Evolutionary conservation across 2,329 filamentous ascomycete species (phyloP).

Genomic region (Colletotrichum chrysophilum): DNA sequence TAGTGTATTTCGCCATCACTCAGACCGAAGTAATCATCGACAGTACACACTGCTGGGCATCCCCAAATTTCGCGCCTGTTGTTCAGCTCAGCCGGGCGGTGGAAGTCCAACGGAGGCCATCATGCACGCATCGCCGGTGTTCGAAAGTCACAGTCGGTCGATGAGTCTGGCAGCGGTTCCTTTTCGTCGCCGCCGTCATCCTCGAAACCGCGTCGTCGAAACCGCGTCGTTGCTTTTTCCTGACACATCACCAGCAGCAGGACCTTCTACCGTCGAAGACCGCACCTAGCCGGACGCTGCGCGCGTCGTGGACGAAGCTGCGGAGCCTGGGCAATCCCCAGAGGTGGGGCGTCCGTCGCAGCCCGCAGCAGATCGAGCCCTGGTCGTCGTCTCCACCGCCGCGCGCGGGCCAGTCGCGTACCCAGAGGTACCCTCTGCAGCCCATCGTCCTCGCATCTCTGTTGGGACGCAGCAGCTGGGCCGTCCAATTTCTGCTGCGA

Average conservation of each 20-base stretch:
- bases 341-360: background rate
- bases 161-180: background rate
- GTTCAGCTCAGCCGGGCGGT: background rate
- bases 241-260: background rate
- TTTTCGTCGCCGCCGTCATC: background rate
- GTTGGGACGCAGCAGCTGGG: background rate
- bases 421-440: background rate
- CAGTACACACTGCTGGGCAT: too few species aligned
- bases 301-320: background rate
- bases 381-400: background rate
- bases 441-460: background rate
- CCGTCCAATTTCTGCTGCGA: background rate
- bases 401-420: background rate
- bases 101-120: background rate
- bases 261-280: too few species aligned
- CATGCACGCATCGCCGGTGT: background rate
- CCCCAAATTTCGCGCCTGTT: too few species aligned
- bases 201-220: too few species aligned
- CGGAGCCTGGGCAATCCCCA: background rate
- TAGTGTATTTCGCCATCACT: too few species aligned
- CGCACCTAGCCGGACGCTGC: background rate
- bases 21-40: too few species aligned
- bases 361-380: background rate
- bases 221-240: background rate
- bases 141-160: background rate